phyloP scores from a whole-genome alignment of 345 rosid species.

The Gossypium australe region DNA sequence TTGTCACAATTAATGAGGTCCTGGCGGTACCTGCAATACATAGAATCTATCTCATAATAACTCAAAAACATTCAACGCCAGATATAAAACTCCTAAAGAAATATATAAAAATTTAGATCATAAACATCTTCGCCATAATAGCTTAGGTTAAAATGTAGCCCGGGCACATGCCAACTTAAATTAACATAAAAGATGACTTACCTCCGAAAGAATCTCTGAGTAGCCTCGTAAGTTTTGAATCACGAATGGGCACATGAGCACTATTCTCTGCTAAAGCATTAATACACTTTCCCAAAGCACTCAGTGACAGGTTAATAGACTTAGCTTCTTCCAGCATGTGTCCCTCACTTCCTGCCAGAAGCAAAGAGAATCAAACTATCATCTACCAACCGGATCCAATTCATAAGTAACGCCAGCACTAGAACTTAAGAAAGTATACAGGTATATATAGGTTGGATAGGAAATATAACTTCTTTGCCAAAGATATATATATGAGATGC shows the following conservation, averaged over 20 bases:
- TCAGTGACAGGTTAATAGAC: conserved; percentile 83
- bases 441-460: background rate
- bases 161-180: background rate
- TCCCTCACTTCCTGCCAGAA: conserved; percentile 73
- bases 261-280: conserved; percentile 88
- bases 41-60: background rate
- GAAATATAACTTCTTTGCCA: background rate
- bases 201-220: conserved; percentile 91
- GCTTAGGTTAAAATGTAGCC: conserved; percentile 11
- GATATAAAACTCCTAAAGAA: conserved; percentile 5
- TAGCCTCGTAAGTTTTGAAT: conserved; percentile 83
- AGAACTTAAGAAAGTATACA: background rate
- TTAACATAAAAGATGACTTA: conserved; percentile 26
- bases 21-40: conserved; percentile 66
- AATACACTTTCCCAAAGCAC: conserved; percentile 89
- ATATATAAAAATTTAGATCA: background rate
- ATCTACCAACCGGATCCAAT: background rate
- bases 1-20: conserved; percentile 74
- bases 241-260: conserved; percentile 80
- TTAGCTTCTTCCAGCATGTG: conserved; percentile 90
- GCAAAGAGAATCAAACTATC: conserved; percentile 12
- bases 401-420: background rate
- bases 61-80: background rate
- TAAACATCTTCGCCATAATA: background rate
- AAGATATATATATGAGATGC: background rate